A percentile compares a stretch with the other conserved stretches of the same genome.
phyloP scores from a whole-genome alignment of 768 basidiomycete genomes.

The Tylopilus rubrobrunneus region DNA sequence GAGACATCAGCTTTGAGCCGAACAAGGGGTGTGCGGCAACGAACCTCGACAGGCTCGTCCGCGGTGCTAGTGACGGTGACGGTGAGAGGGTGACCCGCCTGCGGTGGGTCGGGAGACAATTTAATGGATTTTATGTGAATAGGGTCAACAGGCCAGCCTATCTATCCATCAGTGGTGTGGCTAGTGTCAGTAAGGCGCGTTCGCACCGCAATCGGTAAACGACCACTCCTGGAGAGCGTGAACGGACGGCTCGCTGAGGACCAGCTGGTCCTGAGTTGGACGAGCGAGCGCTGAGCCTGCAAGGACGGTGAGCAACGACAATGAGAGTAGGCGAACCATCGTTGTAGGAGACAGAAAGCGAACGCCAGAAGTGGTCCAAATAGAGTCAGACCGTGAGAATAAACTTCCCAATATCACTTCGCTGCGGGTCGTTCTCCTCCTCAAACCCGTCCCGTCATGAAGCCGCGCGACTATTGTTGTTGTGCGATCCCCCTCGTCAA shows the following conservation, averaged over 20 bases:
- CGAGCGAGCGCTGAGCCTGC: slow-evolving; percentile 24
- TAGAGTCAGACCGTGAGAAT: slow-evolving; percentile 18
- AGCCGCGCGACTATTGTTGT: slow-evolving; percentile 85
- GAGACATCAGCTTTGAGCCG: slow-evolving; percentile 8
- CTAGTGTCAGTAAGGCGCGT: slow-evolving; percentile 2
- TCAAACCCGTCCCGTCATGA: slow-evolving; percentile 40
- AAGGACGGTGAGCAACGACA: slow-evolving; percentile 29
- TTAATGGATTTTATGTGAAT: slow-evolving; percentile 68
- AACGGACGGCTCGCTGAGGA: slow-evolving; percentile 28
- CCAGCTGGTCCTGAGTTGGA: slow-evolving; percentile 28
- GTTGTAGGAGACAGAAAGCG: slow-evolving; percentile 15
- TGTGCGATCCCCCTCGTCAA: slow-evolving; percentile 91
- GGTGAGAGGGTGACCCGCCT: slow-evolving; percentile 84
- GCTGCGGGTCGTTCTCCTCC: slow-evolving; percentile 3
- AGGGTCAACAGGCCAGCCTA: slow-evolving; percentile 44
- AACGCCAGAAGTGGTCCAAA: slow-evolving; percentile 19
- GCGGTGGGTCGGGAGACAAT: slow-evolving; percentile 83
- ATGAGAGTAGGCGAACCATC: slow-evolving; percentile 28
- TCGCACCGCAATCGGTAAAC: slow-evolving; percentile 73
- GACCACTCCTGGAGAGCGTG: slow-evolving; percentile 51
- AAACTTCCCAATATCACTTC: slow-evolving; percentile 4
- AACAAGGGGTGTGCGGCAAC: slow-evolving; percentile 8
- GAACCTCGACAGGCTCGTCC: slow-evolving; percentile 60
- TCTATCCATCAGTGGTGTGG: slow-evolving; percentile 3
- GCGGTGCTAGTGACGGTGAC: slow-evolving; percentile 71